A percentile compares a stretch with the other conserved stretches of the same genome.
These are phyloP conservation scores for Alternaria gaisen DNA, from an alignment of 2,329 filamentous ascomycete genomes.

Conservation along the genomic window DNA sequence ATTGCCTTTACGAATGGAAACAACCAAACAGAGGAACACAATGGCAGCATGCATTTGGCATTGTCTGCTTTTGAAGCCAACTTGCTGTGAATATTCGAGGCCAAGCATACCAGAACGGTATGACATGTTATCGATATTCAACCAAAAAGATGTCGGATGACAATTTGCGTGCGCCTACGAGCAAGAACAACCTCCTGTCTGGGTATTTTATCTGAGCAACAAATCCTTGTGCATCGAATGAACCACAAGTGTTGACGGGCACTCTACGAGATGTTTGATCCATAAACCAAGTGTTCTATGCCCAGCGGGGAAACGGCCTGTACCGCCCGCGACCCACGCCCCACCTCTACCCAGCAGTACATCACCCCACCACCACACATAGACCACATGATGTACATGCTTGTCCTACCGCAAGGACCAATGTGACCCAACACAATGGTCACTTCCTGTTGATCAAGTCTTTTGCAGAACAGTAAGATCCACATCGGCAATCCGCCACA, in stretches of 20 bases:
- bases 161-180: background rate
- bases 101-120: background rate
- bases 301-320: background rate
- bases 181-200: background rate
- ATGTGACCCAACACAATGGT: background rate
- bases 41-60: background rate
- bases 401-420: background rate
- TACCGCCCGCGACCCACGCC: conserved; percentile 1
- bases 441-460: conserved; percentile 5
- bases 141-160: background rate
- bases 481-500: conserved; percentile 88
- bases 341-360: background rate
- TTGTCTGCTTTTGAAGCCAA: background rate
- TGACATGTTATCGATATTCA: background rate
- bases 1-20: background rate
- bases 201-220: background rate
- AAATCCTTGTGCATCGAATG: too few relatives aligned
- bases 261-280: background rate
- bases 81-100: background rate
- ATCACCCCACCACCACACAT: conserved; percentile 6
- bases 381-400: background rate
- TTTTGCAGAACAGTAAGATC: conserved; percentile 66
- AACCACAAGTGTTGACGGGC: background rate
- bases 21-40: background rate
- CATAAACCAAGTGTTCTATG: background rate